These are phyloP conservation scores for Aureobasidium musti DNA, from an alignment of 2,329 filamentous ascomycete genomes.

Conservation along the genomic window DNA sequence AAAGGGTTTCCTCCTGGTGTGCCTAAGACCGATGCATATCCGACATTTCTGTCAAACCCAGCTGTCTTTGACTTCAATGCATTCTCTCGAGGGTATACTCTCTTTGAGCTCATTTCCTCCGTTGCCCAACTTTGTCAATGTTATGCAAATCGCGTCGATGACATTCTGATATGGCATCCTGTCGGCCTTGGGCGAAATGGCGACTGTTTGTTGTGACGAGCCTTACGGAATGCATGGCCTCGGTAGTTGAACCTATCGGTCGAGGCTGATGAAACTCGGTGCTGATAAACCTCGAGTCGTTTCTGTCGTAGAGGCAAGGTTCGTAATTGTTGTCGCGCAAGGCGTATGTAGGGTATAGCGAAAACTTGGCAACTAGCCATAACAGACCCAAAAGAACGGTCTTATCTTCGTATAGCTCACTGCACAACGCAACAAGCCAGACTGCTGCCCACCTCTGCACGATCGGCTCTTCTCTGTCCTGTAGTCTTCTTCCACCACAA, in stretches of 20 bases:
- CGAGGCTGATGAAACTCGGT: too few relatives aligned
- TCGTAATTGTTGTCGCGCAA: not conserved
- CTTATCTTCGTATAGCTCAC: not conserved
- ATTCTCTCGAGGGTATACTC: not conserved
- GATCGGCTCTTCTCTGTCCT: slow-evolving; percentile 37
- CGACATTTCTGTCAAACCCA: not conserved
- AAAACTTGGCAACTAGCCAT: not conserved
- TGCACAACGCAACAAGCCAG: slow-evolving; percentile 19
- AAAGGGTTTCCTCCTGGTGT: not conserved
- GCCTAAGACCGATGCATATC: not conserved
- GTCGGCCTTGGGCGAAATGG: not conserved
- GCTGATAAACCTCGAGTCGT: not conserved
- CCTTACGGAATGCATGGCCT: not conserved
- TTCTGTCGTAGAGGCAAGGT: too few relatives aligned
- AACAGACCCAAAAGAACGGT: not conserved
- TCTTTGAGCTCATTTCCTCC: not conserved
- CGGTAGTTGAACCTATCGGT: too few relatives aligned
- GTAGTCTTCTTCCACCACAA: slow-evolving; percentile 23
- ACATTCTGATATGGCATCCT: not conserved
- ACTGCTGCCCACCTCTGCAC: slow-evolving; percentile 34
- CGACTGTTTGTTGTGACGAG: not conserved
- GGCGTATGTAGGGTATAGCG: not conserved
- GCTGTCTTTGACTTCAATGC: not conserved
- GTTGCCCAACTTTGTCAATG: not conserved
- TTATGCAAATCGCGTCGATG: not conserved